These are phyloP conservation scores for Colletotrichum tofieldiae DNA, from an alignment of 2,329 filamentous ascomycete species.

Conservation along the genomic window DNA sequence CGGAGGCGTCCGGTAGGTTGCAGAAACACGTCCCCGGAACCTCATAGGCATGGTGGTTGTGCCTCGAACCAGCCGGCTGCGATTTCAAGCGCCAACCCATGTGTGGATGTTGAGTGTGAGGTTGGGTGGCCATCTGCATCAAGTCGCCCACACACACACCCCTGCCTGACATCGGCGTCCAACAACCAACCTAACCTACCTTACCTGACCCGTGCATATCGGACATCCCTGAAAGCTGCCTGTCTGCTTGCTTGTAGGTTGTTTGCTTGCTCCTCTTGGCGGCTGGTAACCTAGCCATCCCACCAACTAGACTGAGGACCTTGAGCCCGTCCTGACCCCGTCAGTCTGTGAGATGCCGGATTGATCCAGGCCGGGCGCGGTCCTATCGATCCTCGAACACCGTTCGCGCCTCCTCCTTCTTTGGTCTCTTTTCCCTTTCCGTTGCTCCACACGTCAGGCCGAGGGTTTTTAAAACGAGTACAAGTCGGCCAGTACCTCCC, in stretches of 20 bases:
- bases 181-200: constrained; percentile 1
- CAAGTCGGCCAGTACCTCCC: constrained; percentile 17
- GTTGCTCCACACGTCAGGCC: constrained; percentile 21
- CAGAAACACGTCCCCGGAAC: constrained; percentile 2
- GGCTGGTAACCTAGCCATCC: neutral
- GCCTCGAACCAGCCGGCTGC: constrained; percentile 25
- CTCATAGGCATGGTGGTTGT: neutral
- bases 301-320: neutral
- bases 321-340: neutral
- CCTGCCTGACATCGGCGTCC: constrained; percentile 10
- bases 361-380: constrained; percentile 26
- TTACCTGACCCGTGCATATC: constrained; percentile 22
- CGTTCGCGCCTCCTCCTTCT: constrained; percentile 25
- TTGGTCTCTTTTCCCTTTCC: constrained; percentile 35
- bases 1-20: constrained; percentile 19
- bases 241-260: constrained; percentile 11
- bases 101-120: constrained; percentile 3
- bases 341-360: constrained; percentile 27
- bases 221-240: constrained; percentile 13
- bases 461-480: constrained; percentile 19
- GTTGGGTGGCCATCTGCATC: constrained; percentile 12
- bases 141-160: neutral
- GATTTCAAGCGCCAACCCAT: neutral
- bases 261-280: constrained; percentile 9
- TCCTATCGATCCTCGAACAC: constrained; percentile 34